These are phyloP conservation scores for Elsinoe australis DNA, from an alignment of 2,329 filamentous ascomycete genomes.

Conservation along the genomic window DNA sequence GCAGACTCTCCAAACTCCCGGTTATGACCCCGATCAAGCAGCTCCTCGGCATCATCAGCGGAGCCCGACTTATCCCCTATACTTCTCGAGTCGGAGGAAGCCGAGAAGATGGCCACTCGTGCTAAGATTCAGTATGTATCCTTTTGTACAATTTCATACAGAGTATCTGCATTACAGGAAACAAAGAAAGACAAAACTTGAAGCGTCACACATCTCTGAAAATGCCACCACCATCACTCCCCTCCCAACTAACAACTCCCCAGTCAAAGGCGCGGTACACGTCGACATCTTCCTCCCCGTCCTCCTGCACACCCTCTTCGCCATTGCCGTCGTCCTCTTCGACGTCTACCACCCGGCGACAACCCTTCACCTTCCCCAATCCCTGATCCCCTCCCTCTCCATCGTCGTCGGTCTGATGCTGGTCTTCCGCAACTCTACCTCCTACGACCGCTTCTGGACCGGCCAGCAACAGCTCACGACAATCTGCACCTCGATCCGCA, in stretches of 20 bases:
- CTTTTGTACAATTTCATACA: neutral
- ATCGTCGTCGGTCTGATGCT: constrained; percentile 62
- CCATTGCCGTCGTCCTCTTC: constrained; percentile 51
- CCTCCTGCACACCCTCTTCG: constrained; percentile 50
- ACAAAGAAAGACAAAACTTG: neutral
- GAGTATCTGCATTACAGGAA: neutral
- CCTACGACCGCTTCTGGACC: constrained; percentile 57
- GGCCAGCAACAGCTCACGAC: constrained; percentile 44
- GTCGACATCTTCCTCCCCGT: constrained; percentile 51
- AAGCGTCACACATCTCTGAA: too few species aligned
- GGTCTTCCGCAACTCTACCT: constrained; percentile 58
- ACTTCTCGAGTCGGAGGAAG: constrained; percentile 40
- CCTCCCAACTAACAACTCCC: constrained; percentile 1
- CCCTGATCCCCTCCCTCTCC: constrained; percentile 55
- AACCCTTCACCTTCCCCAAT: constrained; percentile 45
- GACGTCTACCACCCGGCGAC: constrained; percentile 36
- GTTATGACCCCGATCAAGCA: neutral
- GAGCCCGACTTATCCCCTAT: constrained; percentile 38
- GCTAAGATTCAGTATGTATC: constrained; percentile 46
- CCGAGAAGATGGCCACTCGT: constrained; percentile 54
- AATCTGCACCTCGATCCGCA: constrained; percentile 52
- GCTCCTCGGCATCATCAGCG: neutral
- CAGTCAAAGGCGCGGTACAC: constrained; percentile 55
- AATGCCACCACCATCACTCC: too few species aligned
- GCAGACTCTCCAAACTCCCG: neutral